These are phyloP conservation scores for Capsicum baccatum DNA, from an alignment of 257 asterid genomes.

Conservation along the genomic window DNA sequence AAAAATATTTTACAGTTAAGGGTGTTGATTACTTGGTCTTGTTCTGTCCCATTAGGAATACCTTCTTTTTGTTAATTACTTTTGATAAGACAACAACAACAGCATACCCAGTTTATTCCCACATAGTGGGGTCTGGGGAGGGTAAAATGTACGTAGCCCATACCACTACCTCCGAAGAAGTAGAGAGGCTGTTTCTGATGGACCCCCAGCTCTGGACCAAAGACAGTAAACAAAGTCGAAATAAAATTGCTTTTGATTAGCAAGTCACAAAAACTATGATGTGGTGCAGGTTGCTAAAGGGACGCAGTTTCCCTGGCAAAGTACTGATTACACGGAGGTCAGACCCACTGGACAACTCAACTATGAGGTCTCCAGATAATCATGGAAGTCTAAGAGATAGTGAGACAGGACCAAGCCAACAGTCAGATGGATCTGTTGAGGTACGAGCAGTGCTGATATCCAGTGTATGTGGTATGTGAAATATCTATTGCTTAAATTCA, in stretches of 20 bases:
- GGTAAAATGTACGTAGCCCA: too few relatives aligned
- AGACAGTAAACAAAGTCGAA: too few relatives aligned
- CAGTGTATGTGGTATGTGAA: background rate
- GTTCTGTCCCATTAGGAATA: background rate
- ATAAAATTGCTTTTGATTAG: background rate
- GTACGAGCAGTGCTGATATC: conserved; percentile 39
- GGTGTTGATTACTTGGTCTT: conserved; percentile 14
- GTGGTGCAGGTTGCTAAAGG: conserved; percentile 76
- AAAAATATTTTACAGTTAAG: background rate
- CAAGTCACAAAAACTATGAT: conserved; percentile 26
- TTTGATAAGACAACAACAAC: too few relatives aligned
- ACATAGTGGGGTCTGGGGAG: too few relatives aligned
- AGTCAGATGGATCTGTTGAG: conserved; percentile 56
- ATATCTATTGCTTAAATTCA: background rate
- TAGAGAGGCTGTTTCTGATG: too few relatives aligned
- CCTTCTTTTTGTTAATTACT: background rate
- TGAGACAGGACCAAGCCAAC: conserved; percentile 57
- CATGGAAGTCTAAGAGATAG: conserved; percentile 50
- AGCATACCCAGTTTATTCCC: too few relatives aligned
- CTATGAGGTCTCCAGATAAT: conserved; percentile 63
- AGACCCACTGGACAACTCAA: conserved; percentile 65
- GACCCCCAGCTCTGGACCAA: too few relatives aligned
- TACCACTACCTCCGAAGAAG: too few relatives aligned
- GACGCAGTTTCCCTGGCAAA: conserved; percentile 98
- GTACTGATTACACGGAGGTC: conserved; percentile 72